A percentile compares a stretch with the other conserved stretches of the same genome.
Evolutionary conservation across 2,329 filamentous ascomycete species (phyloP).

Genomic region (Seiridium unicorne): DNA sequence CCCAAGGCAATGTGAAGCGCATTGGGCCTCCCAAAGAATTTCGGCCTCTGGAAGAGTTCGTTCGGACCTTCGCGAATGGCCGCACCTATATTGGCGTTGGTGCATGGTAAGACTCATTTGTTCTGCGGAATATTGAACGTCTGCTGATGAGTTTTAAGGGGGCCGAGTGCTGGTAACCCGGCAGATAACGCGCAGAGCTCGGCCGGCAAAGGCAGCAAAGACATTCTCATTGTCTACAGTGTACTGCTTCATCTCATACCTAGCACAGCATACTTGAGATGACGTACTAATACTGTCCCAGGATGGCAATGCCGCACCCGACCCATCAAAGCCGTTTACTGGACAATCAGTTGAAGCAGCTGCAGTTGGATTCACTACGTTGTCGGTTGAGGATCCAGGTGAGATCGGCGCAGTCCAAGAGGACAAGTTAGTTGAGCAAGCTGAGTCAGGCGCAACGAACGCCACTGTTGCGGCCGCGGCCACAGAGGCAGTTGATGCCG

Average conservation of each 20-base stretch:
- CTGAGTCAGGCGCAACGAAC: not conserved
- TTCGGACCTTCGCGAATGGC: conserved; percentile 34
- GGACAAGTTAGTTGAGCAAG: conserved; percentile 5
- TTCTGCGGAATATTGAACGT: not conserved
- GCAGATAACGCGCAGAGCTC: conserved; percentile 33
- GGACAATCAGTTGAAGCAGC: conserved; percentile 5
- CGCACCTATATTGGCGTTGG: conserved; percentile 38
- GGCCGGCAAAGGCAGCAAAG: conserved; percentile 35
- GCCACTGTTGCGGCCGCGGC: not conserved
- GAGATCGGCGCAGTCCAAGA: not conserved
- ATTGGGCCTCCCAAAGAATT: conserved; percentile 33
- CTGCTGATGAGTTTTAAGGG: not conserved
- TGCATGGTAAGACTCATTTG: conserved; percentile 25
- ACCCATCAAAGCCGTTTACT: conserved; percentile 18
- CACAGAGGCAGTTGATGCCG: not conserved
- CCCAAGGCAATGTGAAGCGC: conserved; percentile 27
- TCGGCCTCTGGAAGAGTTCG: conserved; percentile 31
- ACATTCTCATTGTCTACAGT: conserved; percentile 35
- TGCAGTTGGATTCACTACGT: not conserved
- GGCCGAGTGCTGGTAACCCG: conserved; percentile 23
- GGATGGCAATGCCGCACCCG: conserved; percentile 13
- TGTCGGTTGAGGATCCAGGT: not conserved
- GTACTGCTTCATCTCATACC: conserved; percentile 12
- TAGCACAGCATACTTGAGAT: conserved; percentile 8
- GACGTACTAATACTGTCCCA: conserved; percentile 10